Base-by-base conservation (phyloP, 305 asterid genomes). In the Fraxinus xanthoxyloides region DNA sequence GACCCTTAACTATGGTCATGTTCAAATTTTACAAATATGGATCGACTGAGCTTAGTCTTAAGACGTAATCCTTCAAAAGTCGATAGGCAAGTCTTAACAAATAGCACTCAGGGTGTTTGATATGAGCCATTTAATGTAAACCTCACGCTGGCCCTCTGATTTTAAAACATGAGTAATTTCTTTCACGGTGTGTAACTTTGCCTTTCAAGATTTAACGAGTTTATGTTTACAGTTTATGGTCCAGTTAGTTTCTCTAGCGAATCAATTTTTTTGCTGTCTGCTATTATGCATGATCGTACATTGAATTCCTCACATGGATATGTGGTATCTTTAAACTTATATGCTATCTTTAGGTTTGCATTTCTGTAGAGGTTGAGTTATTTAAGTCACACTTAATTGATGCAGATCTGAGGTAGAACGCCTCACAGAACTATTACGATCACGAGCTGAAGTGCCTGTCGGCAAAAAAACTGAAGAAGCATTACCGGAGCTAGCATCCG, bases 391-490 rank as follows among this genome's bases (percentile, higher is more conserved):
- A 46, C 61, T 82, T 72, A 38, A 30, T 36, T 56, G 85, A 40
- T 83, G 91, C 97, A 96, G 99, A 87, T 84, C 94, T 84, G 98
- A 96, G 87, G 86, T 93, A 80, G 87, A 90, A 80, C 95, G 80
- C 69, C 87, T 96, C 92, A 91, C 97, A 56, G 92, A 86, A 77
- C 86, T 96, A 81, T 85, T 96, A 88, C 93, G 75, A 73, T 92
- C 98, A 83, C 92, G 91, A 84, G 93, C 93, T 76, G 87, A 76
- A 48, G 70, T 51, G 63, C 87, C 92, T 61, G 70, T 75, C 31
- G 84, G 74, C 72, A 78, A 80, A 35, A 82, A 81, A 30, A 69
- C 75, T 51, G 90, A 81, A 81, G 86, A 84, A 63, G 59, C 82
- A 54, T 63, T 43, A 34, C 77, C 80, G 15, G 75, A 79, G 76